A percentile compares a stretch with the other conserved stretches of the same genome.
Conservation (phyloP, 306 rosid species). For the Cyamopsis tetragonoloba region DNA sequence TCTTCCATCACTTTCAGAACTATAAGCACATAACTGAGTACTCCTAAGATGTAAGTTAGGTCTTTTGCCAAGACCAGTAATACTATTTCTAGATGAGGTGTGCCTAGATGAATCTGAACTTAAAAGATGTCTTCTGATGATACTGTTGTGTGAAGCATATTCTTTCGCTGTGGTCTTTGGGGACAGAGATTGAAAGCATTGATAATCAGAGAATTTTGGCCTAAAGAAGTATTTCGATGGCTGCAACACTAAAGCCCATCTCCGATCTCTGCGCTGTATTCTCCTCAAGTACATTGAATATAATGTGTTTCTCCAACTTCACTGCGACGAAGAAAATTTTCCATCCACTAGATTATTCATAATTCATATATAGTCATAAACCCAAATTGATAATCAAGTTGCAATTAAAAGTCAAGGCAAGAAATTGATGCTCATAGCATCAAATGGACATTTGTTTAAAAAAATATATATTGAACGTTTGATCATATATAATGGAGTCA, state of each 20-base stretch:
- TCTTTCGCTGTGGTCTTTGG: constrained; percentile 30
- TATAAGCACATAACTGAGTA: constrained; percentile 51
- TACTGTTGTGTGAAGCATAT: constrained; percentile 34
- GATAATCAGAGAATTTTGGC: constrained; percentile 31
- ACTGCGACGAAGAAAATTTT: constrained; percentile 32
- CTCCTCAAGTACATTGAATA: constrained; percentile 72
- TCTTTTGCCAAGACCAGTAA: constrained; percentile 30
- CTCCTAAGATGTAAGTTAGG: constrained; percentile 31
- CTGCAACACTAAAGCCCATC: constrained; percentile 56
- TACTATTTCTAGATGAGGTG: constrained; percentile 34
- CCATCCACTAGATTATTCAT: constrained; percentile 26
- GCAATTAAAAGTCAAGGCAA: not conserved
- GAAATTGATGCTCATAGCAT: not conserved
- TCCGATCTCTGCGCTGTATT: constrained; percentile 62
- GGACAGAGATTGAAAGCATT: constrained; percentile 40
- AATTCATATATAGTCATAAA: too few species aligned
- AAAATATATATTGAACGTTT: not conserved
- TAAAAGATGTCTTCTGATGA: constrained; percentile 38
- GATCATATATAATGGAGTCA: not conserved
- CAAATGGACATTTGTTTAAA: not conserved
- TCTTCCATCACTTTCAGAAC: constrained; percentile 88
- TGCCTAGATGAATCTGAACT: constrained; percentile 32
- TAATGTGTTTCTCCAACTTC: constrained; percentile 32
- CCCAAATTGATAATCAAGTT: not conserved
- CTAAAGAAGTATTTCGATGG: constrained; percentile 53